Evolutionary conservation across 306 rosid genomes (phyloP).

Genomic region (Canavalia gladiata): DNA sequence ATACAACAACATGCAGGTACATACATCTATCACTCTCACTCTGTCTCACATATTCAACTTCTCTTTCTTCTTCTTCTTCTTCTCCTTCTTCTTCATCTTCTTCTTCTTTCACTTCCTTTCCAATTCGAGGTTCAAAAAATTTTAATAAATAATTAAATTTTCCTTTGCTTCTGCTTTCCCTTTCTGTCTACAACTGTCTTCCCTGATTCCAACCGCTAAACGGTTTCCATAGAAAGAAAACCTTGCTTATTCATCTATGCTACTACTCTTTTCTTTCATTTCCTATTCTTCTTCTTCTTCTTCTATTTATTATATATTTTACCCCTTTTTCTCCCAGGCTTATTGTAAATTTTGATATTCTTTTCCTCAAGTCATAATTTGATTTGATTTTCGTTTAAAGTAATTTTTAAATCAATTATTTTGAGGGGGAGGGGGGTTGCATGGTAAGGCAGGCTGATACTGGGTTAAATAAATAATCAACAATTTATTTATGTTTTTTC

Average conservation of each 20-base stretch:
- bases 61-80: neutral
- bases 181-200: slow-evolving; percentile 53
- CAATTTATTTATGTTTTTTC: slow-evolving; percentile 30
- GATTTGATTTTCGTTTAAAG: neutral
- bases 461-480: slow-evolving; percentile 32
- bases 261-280: slow-evolving; percentile 16
- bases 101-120: slow-evolving; percentile 14
- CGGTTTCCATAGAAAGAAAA: slow-evolving; percentile 60
- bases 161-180: slow-evolving; percentile 46
- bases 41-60: neutral
- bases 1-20: slow-evolving; percentile 99
- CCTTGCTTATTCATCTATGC: slow-evolving; percentile 41
- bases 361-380: slow-evolving; percentile 23
- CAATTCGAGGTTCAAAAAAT: slow-evolving; percentile 34
- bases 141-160: neutral
- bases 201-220: slow-evolving; percentile 63
- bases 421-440: slow-evolving; percentile 40
- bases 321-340: neutral
- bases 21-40: neutral
- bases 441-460: slow-evolving; percentile 57
- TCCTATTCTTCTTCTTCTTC: neutral
- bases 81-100: neutral
- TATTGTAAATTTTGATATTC: neutral
- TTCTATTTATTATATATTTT: neutral
- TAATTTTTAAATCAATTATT: too few species aligned